These are phyloP conservation scores for Paramecium biaurelia DNA, from an alignment of 73 alveolate species.

Conservation along the genomic window DNA sequence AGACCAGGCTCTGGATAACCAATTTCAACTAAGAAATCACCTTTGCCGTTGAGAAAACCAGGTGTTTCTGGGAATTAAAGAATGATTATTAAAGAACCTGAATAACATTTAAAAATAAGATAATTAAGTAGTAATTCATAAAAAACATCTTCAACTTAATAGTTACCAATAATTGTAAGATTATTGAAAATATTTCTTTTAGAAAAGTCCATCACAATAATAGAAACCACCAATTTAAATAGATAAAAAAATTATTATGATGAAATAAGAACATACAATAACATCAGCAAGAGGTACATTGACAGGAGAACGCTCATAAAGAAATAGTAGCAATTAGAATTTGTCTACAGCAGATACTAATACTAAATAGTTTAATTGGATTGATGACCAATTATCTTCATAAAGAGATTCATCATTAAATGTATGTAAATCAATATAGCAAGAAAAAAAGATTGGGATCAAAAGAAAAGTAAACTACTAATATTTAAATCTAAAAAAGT, in stretches of 20 bases:
- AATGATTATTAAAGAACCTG: not conserved
- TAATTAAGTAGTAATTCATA: not conserved
- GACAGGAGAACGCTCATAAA: not conserved
- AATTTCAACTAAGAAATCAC: not conserved
- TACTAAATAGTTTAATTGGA: not conserved
- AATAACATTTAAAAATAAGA: not conserved
- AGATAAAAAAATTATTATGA: not conserved
- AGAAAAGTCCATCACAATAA: not conserved
- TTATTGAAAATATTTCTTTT: not conserved
- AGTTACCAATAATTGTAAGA: not conserved
- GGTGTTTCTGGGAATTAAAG: not conserved
- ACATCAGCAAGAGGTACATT: not conserved
- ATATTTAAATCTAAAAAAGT: not conserved
- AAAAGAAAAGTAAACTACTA: not conserved
- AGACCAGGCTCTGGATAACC: conserved; percentile 32
- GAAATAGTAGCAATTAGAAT: not conserved
- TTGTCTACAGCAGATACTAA: not conserved
- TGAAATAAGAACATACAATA: not conserved
- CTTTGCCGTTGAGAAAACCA: not conserved
- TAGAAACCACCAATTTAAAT: not conserved
- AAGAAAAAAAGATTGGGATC: not conserved
- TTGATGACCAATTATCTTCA: not conserved
- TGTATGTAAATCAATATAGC: not conserved
- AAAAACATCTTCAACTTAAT: not conserved
- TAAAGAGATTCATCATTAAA: not conserved